phyloP scores from a whole-genome alignment of 106 monocot genomes.

The Dioscorea zingiberensis region DNA sequence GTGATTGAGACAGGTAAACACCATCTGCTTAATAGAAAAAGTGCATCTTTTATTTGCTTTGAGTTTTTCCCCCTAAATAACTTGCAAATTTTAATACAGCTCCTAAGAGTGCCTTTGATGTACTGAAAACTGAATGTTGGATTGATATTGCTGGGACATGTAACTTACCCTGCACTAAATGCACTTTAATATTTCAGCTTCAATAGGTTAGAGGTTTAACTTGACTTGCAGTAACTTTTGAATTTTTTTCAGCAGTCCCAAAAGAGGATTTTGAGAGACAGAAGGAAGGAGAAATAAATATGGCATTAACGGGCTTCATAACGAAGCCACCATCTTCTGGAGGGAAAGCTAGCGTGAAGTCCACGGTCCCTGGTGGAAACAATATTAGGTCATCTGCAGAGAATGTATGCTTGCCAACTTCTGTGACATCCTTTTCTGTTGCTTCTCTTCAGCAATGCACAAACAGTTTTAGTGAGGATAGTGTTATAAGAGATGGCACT shows the following conservation, averaged over 20 bases:
- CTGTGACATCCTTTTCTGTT: slow-evolving; percentile 70
- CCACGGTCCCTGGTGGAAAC: slow-evolving; percentile 22
- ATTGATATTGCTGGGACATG: slow-evolving; percentile 13
- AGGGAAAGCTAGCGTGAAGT: slow-evolving; percentile 16
- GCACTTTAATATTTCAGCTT: too few relatives aligned
- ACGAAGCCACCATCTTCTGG: slow-evolving; percentile 22
- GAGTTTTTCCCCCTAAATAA: background rate
- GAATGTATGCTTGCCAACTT: slow-evolving; percentile 27
- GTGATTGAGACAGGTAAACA: slow-evolving; percentile 38
- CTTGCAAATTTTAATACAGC: slow-evolving; percentile 11
- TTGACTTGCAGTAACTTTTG: slow-evolving; percentile 2
- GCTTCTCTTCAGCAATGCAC: slow-evolving; percentile 94
- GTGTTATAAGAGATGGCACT: slow-evolving; percentile 65
- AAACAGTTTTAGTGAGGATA: slow-evolving; percentile 84
- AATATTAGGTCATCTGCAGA: slow-evolving; percentile 13
- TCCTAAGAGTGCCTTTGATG: slow-evolving; percentile 28
- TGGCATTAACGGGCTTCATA: slow-evolving; percentile 19
- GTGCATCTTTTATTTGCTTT: background rate
- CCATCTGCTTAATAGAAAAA: background rate
- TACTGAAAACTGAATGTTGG: slow-evolving; percentile 23
- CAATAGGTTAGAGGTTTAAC: slow-evolving; percentile 10
- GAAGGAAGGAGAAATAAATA: slow-evolving; percentile 17
- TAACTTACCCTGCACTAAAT: too few relatives aligned
- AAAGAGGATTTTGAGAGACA: slow-evolving; percentile 17
- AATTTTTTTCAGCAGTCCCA: slow-evolving; percentile 14